These are phyloP conservation scores for Cordyceps tenuipes DNA, from an alignment of 2,329 filamentous ascomycete genomes.

Conservation along the genomic window DNA sequence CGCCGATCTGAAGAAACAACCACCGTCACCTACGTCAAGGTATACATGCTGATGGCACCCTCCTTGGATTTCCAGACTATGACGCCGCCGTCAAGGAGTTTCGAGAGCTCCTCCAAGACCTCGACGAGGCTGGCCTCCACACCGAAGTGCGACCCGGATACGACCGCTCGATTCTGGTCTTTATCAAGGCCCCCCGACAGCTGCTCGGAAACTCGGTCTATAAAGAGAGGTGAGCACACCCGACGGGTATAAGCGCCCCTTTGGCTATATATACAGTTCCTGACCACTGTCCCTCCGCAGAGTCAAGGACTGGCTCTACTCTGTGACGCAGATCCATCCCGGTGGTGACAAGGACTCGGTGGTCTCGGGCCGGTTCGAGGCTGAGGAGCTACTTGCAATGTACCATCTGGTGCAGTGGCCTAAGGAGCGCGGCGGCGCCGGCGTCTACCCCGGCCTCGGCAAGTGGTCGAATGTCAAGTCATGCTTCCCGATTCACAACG, in stretches of 20 bases:
- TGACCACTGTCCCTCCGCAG: constrained; percentile 28
- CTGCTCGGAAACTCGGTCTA: constrained; percentile 58
- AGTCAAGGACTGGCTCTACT: constrained; percentile 68
- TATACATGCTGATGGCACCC: background rate
- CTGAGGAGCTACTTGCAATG: constrained; percentile 62
- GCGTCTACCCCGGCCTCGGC: constrained; percentile 48
- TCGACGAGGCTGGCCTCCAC: constrained; percentile 56
- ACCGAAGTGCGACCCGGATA: constrained; percentile 65
- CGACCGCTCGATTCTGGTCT: constrained; percentile 58
- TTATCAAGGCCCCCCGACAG: constrained; percentile 54
- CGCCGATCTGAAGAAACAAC: background rate
- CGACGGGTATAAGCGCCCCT: background rate
- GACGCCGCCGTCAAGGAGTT: constrained; percentile 28
- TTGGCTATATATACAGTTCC: background rate
- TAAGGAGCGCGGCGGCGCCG: constrained; percentile 51
- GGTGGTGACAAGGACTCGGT: constrained; percentile 43
- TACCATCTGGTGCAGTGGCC: constrained; percentile 58
- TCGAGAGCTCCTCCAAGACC: constrained; percentile 43
- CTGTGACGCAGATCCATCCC: constrained; percentile 57
- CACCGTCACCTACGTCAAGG: too few species aligned
- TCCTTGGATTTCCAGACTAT: constrained; percentile 20
- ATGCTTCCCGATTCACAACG: constrained; percentile 56
- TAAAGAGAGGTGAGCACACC: constrained; percentile 46
- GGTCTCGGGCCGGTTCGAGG: constrained; percentile 44
- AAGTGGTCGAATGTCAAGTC: constrained; percentile 53